Evolutionary conservation across 495 filamentous ascomycete genomes (phyloP).

Genomic region (Podospora australis): DNA sequence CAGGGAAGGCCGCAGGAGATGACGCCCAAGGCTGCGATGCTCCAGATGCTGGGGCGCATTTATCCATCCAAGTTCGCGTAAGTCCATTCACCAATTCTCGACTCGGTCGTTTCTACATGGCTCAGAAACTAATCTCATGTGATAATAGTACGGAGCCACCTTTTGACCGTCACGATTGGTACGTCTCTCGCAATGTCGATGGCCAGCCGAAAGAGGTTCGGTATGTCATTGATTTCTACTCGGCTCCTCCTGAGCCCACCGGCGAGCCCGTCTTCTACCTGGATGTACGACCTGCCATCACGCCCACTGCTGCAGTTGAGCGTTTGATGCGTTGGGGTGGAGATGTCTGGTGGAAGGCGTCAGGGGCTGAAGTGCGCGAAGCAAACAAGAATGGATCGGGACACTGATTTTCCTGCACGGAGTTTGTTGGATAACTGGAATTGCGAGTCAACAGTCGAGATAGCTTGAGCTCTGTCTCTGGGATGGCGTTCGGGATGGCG

Average conservation of each 20-base stretch:
- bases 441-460: no score
- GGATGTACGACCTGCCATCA: slow-evolving; percentile 92
- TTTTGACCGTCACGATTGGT: slow-evolving; percentile 99
- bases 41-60: slow-evolving; percentile 68
- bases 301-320: slow-evolving; percentile 76
- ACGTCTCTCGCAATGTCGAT: slow-evolving; percentile 62
- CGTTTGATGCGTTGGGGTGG: slow-evolving; percentile 83
- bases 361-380: slow-evolving; percentile 57
- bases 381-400: slow-evolving; percentile 10
- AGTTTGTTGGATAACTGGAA: no score
- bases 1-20: slow-evolving; percentile 81
- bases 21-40: slow-evolving; percentile 80
- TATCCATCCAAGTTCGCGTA: slow-evolving; percentile 76
- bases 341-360: slow-evolving; percentile 88
- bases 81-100: slow-evolving; percentile 15
- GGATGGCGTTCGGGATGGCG: no score
- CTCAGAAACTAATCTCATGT: slow-evolving; percentile 4
- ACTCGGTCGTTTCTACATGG: neutral
- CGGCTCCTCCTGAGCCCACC: slow-evolving; percentile 73
- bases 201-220: slow-evolving; percentile 65
- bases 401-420: no score
- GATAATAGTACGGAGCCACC: slow-evolving; percentile 62
- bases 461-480: no score
- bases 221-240: slow-evolving; percentile 98
- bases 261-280: slow-evolving; percentile 95